Base-by-base conservation (phyloP, 805 yeast species). In the Kazachstania bromeliacearum region DNA sequence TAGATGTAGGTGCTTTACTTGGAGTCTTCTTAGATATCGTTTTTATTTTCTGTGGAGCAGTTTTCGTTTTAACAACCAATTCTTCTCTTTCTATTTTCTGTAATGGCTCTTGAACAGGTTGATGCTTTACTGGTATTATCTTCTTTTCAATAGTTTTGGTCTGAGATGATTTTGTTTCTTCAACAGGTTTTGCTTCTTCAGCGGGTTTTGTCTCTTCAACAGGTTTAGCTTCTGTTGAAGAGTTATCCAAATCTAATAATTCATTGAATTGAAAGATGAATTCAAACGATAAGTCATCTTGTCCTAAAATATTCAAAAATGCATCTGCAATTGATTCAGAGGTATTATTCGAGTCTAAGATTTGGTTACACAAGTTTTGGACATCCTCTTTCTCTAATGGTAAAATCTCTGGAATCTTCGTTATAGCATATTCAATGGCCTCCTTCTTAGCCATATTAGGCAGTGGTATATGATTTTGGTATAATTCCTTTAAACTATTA, bases 231-330 rank as follows among this genome's bases (percentile, higher is more conserved):
- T 31, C 19, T 29, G 31, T 26, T 28, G 33, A 7, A 18, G 30
- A 14, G 13, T 19, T 25, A 13, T 23, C 17, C 14, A 9, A 21
- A 12, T 34, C 31, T 17, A 49, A 29, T 7, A 56, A 26, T 22
- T 49, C 52, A 34, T 53, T 55, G 33, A 59, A 59, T 22, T 42
- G 41, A 23, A 53, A 46, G 14, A 55, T 50, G 36, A 59, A 59
- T 23, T 50, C 55, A 36, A 59, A 53, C 0, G 60, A 42, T 12
- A 43, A 16, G 27, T 57, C 62, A 10, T 48, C 55, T 4, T 53
- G 56, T 2, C 63, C 63, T 25, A 59, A 36, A 10, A 59, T 46
- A 28, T 53, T 55, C 7, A 58, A 31, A 30, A 59, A 57, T 2
- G 42, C 49, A 23, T 51, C 48, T 2, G 60, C 59, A 20, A 58